Percentiles rank a stretch among this genome's conserved stretches.
These are phyloP conservation scores for Lactarius quietus DNA, from an alignment of 768 basidiomycete genomes.

Conservation along the genomic window DNA sequence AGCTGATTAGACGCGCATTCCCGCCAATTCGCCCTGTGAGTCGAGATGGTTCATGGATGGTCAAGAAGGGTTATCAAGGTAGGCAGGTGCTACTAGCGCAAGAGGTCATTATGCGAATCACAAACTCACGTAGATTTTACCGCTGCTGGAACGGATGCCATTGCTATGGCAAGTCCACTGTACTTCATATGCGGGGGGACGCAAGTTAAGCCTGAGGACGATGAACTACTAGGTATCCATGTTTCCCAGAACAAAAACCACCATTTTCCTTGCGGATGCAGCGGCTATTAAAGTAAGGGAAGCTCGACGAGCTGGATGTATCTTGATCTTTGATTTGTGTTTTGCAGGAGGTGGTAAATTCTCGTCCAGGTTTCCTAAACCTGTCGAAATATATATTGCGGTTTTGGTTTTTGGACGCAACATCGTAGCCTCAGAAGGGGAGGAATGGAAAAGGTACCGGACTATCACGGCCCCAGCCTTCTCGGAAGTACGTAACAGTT, in stretches of 20 bases:
- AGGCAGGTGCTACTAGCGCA: background rate
- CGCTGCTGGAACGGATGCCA: slow-evolving; percentile 12
- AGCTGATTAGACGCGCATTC: background rate
- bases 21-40: background rate
- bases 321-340: slow-evolving; percentile 1
- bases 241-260: background rate
- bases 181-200: background rate
- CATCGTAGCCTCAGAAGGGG: slow-evolving; percentile 61
- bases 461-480: slow-evolving; percentile 64
- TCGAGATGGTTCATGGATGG: background rate
- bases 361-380: slow-evolving; percentile 56
- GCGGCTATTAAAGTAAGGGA: slow-evolving; percentile 18
- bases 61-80: slow-evolving; percentile 5
- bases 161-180: background rate
- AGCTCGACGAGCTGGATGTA: too few relatives aligned
- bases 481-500: slow-evolving; percentile 44
- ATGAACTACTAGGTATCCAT: background rate
- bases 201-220: background rate
- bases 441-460: slow-evolving; percentile 62
- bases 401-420: slow-evolving; percentile 55
- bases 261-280: slow-evolving; percentile 17
- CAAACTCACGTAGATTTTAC: slow-evolving; percentile 11
- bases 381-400: slow-evolving; percentile 42
- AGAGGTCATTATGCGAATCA: background rate
- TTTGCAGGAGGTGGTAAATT: slow-evolving; percentile 48